Base-by-base conservation (phyloP, 2,329 filamentous ascomycete species). In the Diaporthe vaccinii region DNA sequence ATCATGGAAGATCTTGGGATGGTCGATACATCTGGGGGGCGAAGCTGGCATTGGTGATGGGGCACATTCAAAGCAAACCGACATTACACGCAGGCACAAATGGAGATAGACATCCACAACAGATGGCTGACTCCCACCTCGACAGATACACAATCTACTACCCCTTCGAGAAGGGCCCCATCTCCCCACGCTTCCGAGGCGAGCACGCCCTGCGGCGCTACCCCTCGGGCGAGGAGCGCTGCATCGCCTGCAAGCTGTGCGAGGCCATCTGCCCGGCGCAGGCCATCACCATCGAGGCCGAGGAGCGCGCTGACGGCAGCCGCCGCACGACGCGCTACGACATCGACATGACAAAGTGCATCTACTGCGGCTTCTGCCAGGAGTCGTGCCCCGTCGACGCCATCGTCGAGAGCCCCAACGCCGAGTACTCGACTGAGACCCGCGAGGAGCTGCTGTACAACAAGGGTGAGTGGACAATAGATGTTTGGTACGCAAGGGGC, bases 311-410 rank as follows among this genome's bases (percentile, higher is more conserved):
- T 82, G 97, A 99, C 82, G 97, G 97, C 78, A 97, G 95, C 82
- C 93, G 97, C 86, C 92, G 97, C 83, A 99, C 97, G 70, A 98
- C 96, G 76, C 93, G 96, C 84, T 99, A 99, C 87, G 97, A 99
- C 85, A 98, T 99, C 83, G 97, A 99, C 87, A 99, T 99, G 97
- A 98, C 97, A 82, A 99, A 99, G 91, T 99, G 97, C 89, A 99
- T 99, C 86, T 99, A 98, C 92, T 98, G 97, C 85, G 97, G 97
- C 70, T 97, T 98, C 88, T 98, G 97, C 91, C 96, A 98, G 89
- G 97, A 99, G 89, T 98, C 95, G 79, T 99, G 97, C 88, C 97
- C 97, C 59, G 97, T 99, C 73, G 97, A 99, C 86, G 97, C 97
- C 76, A 99, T 91, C 79, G 90, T 92, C 74, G 90, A 91, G 84